These are phyloP conservation scores for Moelleriella libera DNA, from an alignment of 2,329 filamentous ascomycete genomes.

Conservation along the genomic window DNA sequence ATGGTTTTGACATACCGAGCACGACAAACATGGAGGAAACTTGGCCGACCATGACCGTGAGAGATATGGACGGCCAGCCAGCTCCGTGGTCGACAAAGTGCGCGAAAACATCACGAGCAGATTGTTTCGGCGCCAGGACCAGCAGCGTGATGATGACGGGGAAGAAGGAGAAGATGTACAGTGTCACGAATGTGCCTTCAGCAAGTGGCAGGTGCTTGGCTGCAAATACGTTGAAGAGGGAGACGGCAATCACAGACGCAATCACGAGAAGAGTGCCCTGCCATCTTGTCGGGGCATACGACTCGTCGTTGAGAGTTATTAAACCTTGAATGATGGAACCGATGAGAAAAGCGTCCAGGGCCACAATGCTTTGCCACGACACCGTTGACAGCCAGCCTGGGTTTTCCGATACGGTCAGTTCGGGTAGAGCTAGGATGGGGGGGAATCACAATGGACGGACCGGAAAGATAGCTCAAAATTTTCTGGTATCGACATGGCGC, in stretches of 20 bases:
- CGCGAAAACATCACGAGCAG: slow-evolving; percentile 3
- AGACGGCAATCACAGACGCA: slow-evolving; percentile 3
- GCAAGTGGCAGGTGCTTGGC: slow-evolving; percentile 4
- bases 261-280: slow-evolving; percentile 4
- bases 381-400: slow-evolving; percentile 25
- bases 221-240: slow-evolving; percentile 5
- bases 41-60: slow-evolving; percentile 7
- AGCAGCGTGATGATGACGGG: slow-evolving; percentile 5
- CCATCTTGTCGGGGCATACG: slow-evolving; percentile 1
- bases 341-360: slow-evolving; percentile 25
- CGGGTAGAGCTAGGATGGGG: not conserved
- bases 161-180: slow-evolving; percentile 7
- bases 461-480: slow-evolving; percentile 31
- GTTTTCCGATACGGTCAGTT: not conserved
- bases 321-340: slow-evolving; percentile 31
- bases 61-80: slow-evolving; percentile 3
- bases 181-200: slow-evolving; percentile 5
- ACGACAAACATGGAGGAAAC: slow-evolving; percentile 5
- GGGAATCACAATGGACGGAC: slow-evolving; percentile 1
- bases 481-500: slow-evolving; percentile 32
- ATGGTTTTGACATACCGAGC: slow-evolving; percentile 1
- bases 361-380: slow-evolving; percentile 28
- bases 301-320: slow-evolving; percentile 15
- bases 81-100: slow-evolving; percentile 6
- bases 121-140: slow-evolving; percentile 4